These are phyloP conservation scores for Candida vartiovaarae DNA, from an alignment of 805 yeast species.

Conservation along the genomic window DNA sequence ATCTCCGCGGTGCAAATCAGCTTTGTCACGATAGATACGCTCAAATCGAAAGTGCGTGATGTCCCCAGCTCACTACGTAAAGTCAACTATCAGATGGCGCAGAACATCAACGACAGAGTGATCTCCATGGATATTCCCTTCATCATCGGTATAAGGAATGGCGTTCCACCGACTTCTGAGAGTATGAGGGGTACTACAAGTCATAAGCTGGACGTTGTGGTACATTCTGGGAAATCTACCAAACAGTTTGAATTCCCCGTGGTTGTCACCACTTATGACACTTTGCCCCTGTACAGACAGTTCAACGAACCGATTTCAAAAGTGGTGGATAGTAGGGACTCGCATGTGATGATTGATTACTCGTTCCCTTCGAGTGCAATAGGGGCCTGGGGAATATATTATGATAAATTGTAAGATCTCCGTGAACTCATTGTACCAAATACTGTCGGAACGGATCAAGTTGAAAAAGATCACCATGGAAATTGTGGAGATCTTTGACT, in stretches of 20 bases:
- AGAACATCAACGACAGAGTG: constrained; percentile 34
- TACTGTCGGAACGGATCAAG: constrained; percentile 24
- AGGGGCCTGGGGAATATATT: constrained; percentile 53
- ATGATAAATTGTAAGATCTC: constrained; percentile 30
- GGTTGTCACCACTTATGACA: constrained; percentile 48
- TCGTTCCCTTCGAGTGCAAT: constrained; percentile 44
- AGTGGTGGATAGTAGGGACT: constrained; percentile 39
- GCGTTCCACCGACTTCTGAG: constrained; percentile 45
- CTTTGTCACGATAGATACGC: constrained; percentile 44
- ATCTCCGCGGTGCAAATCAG: constrained; percentile 42
- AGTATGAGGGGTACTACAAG: constrained; percentile 33
- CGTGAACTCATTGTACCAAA: constrained; percentile 23
- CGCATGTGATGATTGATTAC: constrained; percentile 39
- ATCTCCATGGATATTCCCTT: constrained; percentile 56
- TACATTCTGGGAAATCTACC: constrained; percentile 9
- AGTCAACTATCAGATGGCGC: constrained; percentile 26
- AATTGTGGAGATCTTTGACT: constrained; percentile 46
- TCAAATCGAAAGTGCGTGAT: constrained; percentile 31
- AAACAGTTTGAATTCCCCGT: constrained; percentile 36
- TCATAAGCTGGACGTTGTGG: constrained; percentile 36
- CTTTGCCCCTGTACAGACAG: constrained; percentile 48
- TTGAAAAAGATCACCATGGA: constrained; percentile 41
- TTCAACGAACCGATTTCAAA: constrained; percentile 46
- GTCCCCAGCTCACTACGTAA: constrained; percentile 27
- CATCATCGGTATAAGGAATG: constrained; percentile 47